Conservation (phyloP, 225 moss, liverwort and hornwort genomes). For the Polytrichum formosum region DNA sequence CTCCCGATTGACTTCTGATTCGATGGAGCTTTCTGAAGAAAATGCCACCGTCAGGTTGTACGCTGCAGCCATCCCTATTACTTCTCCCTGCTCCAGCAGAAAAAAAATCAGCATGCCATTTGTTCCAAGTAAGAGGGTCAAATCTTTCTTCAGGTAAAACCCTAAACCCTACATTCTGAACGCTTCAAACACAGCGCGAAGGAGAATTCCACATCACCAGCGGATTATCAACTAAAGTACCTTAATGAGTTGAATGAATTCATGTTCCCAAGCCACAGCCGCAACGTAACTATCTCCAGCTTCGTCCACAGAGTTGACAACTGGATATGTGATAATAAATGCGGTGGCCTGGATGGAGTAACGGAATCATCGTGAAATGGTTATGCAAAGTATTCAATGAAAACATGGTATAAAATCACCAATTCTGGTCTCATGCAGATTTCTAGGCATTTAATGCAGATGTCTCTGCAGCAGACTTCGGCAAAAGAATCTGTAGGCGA, state of each 20-base stretch:
- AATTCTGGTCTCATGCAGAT: neutral
- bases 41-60: constrained; percentile 71
- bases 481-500: no score
- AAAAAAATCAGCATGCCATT: neutral
- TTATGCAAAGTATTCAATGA: neutral
- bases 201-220: no score
- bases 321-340: constrained; percentile 79
- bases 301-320: constrained; percentile 60
- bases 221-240: constrained; percentile 20
- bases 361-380: neutral
- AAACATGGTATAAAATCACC: neutral
- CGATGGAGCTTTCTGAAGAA: constrained; percentile 75
- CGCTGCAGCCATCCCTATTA: constrained; percentile 62
- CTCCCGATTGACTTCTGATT: constrained; percentile 65
- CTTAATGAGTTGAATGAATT: constrained; percentile 75
- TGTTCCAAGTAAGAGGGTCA: no score
- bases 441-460: no score
- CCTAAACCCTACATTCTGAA: no score
- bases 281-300: constrained; percentile 43
- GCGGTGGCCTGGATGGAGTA: constrained; percentile 70
- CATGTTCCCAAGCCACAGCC: constrained; percentile 83
- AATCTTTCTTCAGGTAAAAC: no score
- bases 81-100: constrained; percentile 58
- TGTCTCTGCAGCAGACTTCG: no score
- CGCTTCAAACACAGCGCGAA: no score